Evolutionary conservation across 345 rosid species (phyloP).

Genomic region (Eucalyptus sp.): DNA sequence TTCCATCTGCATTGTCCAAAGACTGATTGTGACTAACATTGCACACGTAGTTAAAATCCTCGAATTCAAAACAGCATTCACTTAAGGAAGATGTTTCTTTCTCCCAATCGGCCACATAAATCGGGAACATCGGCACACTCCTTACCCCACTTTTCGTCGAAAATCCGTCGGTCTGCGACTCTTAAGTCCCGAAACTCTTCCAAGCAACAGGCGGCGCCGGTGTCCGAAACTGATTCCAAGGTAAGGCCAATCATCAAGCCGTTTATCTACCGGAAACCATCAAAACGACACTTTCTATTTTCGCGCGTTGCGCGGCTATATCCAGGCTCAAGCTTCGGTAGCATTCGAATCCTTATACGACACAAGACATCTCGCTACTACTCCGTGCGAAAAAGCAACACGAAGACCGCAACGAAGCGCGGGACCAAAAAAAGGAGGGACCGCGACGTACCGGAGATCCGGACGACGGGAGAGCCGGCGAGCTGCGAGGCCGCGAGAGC

Average conservation of each 20-base stretch:
- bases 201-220: constrained; percentile 52
- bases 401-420: neutral
- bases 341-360: neutral
- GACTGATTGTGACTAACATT: neutral
- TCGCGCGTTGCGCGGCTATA: neutral
- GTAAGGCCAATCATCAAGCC: neutral
- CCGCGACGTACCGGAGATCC: constrained; percentile 40
- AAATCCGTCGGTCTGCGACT: constrained; percentile 6
- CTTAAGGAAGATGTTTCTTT: neutral
- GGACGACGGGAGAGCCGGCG: constrained; percentile 14
- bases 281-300: neutral
- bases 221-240: constrained; percentile 51
- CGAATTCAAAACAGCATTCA: neutral
- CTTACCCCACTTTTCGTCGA: constrained; percentile 47
- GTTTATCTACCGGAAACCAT: neutral
- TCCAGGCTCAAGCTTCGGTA: neutral
- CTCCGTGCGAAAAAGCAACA: neutral
- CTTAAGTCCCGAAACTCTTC: constrained; percentile 49
- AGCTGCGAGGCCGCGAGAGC: constrained; percentile 22
- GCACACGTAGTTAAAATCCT: neutral
- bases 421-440: neutral
- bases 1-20: constrained; percentile 51
- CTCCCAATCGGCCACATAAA: neutral
- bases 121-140: neutral
- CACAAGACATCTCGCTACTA: neutral